phyloP scores from a whole-genome alignment of 805 yeast genomes.

The Candida anglica region DNA sequence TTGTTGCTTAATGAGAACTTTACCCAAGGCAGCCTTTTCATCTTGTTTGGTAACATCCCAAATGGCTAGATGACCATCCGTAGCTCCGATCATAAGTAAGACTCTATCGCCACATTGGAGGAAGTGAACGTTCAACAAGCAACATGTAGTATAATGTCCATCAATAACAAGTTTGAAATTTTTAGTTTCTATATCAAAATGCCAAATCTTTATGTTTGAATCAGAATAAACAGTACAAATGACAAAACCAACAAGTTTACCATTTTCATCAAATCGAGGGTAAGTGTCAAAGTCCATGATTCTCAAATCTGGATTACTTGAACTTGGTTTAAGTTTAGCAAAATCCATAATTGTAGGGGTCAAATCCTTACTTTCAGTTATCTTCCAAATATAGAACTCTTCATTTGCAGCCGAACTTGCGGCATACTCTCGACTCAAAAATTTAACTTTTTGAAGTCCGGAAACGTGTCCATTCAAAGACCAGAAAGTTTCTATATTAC shows the following conservation, averaged over 20 bases:
- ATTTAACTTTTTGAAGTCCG: constrained; percentile 74
- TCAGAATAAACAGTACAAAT: constrained; percentile 80
- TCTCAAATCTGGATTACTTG: constrained; percentile 73
- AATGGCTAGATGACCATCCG: constrained; percentile 74
- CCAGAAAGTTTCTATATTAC: constrained; percentile 48
- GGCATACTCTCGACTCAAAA: constrained; percentile 46
- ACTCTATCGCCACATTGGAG: constrained; percentile 21
- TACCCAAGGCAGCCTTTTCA: constrained; percentile 13
- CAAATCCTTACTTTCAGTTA: constrained; percentile 28
- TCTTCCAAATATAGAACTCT: constrained; percentile 79
- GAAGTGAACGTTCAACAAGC: constrained; percentile 63
- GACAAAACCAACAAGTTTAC: constrained; percentile 39
- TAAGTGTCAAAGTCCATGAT: constrained; percentile 77
- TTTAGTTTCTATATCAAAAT: constrained; percentile 34
- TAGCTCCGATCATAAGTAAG: constrained; percentile 57
- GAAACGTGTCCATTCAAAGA: constrained; percentile 79
- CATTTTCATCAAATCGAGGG: constrained; percentile 25
- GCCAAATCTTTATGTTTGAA: constrained; percentile 69
- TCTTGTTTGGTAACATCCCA: constrained; percentile 43
- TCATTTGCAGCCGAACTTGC: constrained; percentile 77
- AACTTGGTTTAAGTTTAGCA: constrained; percentile 49
- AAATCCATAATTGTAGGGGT: constrained; percentile 45
- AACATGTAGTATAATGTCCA: constrained; percentile 67
- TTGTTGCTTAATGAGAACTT: constrained; percentile 37
- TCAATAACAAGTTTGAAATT: constrained; percentile 41